These are phyloP conservation scores for Hypoxylon subgilvum DNA, from an alignment of 495 filamentous ascomycete genomes.

Conservation along the genomic window DNA sequence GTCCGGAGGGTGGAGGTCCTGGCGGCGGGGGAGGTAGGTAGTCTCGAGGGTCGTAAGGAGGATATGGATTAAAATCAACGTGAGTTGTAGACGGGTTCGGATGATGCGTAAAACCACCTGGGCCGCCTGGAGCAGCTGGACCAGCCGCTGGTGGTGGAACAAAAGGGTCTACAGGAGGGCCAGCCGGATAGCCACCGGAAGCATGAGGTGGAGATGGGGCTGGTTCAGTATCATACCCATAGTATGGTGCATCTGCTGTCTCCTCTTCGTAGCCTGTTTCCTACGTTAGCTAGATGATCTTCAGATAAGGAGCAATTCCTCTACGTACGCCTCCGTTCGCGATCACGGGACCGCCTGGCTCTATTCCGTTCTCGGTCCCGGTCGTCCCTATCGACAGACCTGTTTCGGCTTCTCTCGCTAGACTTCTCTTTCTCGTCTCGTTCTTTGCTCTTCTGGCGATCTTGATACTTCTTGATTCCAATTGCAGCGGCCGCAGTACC, in stretches of 20 bases:
- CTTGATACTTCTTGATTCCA: constrained; percentile 71
- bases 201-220: constrained; percentile 59
- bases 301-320: constrained; percentile 13
- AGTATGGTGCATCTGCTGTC: constrained; percentile 43
- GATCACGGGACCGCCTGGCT: constrained; percentile 41
- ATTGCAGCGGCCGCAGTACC: constrained; percentile 77
- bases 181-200: constrained; percentile 57
- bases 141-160: constrained; percentile 22
- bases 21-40: constrained; percentile 50
- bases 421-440: constrained; percentile 42
- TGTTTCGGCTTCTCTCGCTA: constrained; percentile 39
- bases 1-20: constrained; percentile 39
- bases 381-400: constrained; percentile 23
- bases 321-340: constrained; percentile 51
- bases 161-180: too few species aligned
- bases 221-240: constrained; percentile 40
- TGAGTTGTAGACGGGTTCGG: constrained; percentile 47
- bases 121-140: constrained; percentile 19
- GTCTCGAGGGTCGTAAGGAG: constrained; percentile 47
- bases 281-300: constrained; percentile 16
- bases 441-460: constrained; percentile 47
- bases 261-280: constrained; percentile 52
- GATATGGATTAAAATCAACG: constrained; percentile 34
- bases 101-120: constrained; percentile 49
- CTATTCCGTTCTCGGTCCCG: constrained; percentile 33